Evolutionary conservation across 129 eudicot species (phyloP), one percentile per base, ranked within the genome.

Genomic region (Escallonia rubra): DNA sequence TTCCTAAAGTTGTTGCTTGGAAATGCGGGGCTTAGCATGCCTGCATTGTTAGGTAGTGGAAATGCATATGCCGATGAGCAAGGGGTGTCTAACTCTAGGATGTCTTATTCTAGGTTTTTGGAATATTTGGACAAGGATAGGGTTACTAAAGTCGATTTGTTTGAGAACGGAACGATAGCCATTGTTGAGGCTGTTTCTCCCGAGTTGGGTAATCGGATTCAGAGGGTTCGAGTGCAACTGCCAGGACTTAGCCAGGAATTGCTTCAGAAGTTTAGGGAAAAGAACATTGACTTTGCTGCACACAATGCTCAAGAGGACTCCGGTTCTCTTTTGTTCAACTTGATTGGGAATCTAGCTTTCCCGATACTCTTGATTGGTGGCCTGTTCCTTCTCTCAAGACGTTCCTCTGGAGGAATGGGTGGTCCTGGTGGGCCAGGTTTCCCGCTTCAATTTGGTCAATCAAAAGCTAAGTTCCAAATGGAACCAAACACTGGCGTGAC

Each of bases 261-360:
- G 12, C 95, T 93, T 55, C 96, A 89, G 78, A 93, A 93, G 79
- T 85, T 89, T 52, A 77, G 96, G 64, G 99, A 93, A 64, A 93
- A 93, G 81, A 93, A 89, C 72, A 89, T 89, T 7, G 99, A 93
- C 65, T 93, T 93, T 81, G 99, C 96, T 8, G 99, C 99, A 53
- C 99, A 93, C 66, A 93, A 93, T 79, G 96, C 95, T 46, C 96
- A 89, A 84, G 99, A 93, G 81, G 99, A 93, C 67, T 89, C 99
- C 1, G 99, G 99, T 57, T 93, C 99, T 42, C 68, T 86, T 57
- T 63, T 93, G 70, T 84, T 82, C 56, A 93, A 89, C 69, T 83
- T 93, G 63, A 89, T 89, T 42, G 99, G 96, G 62, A 93, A 89
- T 75, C 78, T 93, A 13, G 96, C 96, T 48, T 93, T 93, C 68